Evolutionary conservation across 2,329 filamentous ascomycete genomes (phyloP), one percentile per base, ranked within the genome.

Genomic region (Huntiella savannae): DNA sequence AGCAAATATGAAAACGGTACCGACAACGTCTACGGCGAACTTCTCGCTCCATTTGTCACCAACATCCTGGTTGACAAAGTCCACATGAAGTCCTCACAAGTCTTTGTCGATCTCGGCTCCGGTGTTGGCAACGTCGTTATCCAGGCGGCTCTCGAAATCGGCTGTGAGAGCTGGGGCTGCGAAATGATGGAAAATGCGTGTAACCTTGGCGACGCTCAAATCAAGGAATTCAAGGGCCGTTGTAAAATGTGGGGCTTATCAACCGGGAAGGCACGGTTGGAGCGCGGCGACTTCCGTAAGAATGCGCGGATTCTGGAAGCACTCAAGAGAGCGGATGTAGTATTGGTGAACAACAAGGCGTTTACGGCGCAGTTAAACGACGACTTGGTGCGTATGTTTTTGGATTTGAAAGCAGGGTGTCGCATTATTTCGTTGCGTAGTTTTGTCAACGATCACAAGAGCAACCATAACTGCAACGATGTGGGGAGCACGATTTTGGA

Each of bases 341-440:
- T 98, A 13, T 72, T 98, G 19, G 88, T 96, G 55, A 98, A 98
- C 67, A 98, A 98, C 63, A 87, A 96, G 62, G 91, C 86, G 2
- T 98, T 98, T 62, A 87, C 80, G 4, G 79, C 87, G 11, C 71
- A 79, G 54, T 73, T 95, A 47, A 98, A 96, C 62, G 80, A 84
- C 57, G 75, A 77, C 51, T 68, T 98, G 40, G 75, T 88, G 53
- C 77, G 84, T 55, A 84, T 93, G 66, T 96, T 98, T 57, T 66
- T 98, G 50, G 91, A 98, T 57, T 67, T 96, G 52, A 96, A 95
- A 62, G 72, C 82, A 46, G 88, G 88, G 2, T 87, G 82, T 61
- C 81, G 82, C 60, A 82, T 98, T 48, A 80, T 96, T 37, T 94
- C 85, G 44, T 70, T 98, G 49, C 92, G 91, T 63, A 86, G 81